phyloP scores from a whole-genome alignment of 306 rosid species.

The Dicorynia guianensis region DNA sequence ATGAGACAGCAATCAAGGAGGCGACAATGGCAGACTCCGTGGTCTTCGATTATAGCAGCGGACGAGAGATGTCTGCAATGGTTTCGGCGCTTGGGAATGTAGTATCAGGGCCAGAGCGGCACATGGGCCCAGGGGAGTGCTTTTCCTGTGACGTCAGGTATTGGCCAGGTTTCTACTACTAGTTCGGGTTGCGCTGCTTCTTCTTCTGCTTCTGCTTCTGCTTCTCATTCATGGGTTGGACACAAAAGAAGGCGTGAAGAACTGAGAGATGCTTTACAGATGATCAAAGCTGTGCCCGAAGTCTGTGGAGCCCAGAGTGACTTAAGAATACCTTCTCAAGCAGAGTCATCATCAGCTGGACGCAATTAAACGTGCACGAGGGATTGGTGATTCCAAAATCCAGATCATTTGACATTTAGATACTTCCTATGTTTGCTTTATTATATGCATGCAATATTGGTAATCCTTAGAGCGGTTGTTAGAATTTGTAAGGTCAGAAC shows the following conservation, averaged over 20 bases:
- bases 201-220: conserved; percentile 27
- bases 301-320: conserved; percentile 37
- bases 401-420: neutral
- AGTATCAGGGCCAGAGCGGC: conserved; percentile 42
- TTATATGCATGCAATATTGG: too few relatives aligned
- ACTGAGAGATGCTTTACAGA: conserved; percentile 11
- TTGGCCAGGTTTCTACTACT: conserved; percentile 35
- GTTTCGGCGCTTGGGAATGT: conserved; percentile 73
- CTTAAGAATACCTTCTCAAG: conserved; percentile 39
- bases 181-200: conserved; percentile 34
- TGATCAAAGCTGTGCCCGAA: conserved; percentile 32
- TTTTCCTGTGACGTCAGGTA: conserved; percentile 45
- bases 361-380: conserved; percentile 19
- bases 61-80: too few relatives aligned
- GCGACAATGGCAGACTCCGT: conserved; percentile 37
- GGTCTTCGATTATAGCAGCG: conserved; percentile 39
- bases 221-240: conserved; percentile 50
- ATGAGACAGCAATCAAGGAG: conserved; percentile 16
- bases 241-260: conserved; percentile 78
- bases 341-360: conserved; percentile 55
- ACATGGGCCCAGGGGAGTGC: conserved; percentile 46
- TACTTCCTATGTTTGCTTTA: too few relatives aligned
- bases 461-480: too few relatives aligned
- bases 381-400: too few relatives aligned
- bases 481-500: too few relatives aligned